Base-by-base conservation (phyloP, 2,329 filamentous ascomycete species). In the Curvularia verruculosa region DNA sequence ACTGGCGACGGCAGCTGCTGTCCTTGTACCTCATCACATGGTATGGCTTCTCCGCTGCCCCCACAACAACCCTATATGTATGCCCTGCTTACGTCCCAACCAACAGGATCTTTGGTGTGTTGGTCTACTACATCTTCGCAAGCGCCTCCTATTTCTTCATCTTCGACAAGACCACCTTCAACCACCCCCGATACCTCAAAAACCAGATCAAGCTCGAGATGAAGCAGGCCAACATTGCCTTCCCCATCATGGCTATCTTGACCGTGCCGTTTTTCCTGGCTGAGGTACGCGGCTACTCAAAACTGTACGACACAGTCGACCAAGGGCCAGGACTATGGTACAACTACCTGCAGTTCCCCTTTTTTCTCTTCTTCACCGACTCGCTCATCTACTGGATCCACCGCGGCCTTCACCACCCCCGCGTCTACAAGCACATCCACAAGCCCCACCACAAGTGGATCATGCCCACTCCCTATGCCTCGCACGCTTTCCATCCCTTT, bases 361-460 rank as follows among this genome's bases (percentile, higher is more conserved):
- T 95, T 69, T 96, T 96, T 82, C 82, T 96, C 73, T 75, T 88
- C 73, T 96, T 96, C 76, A 96, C 92, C 80, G 92, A 96, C 79
- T 89, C 89, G 77, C 87, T 84, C 80, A 93, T 96, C 80, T 96
- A 96, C 83, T 91, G 89, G 84, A 94, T 96, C 70, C 92, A 96
- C 81, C 89, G 92, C 55, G 89, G 86, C 55, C 84, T 96, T 60
- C 92, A 96, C 79, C 88, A 92, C 78, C 90, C 90, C 15, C 73
- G 79, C 45, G 75, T 95, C 67, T 98, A 98, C 85, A 96, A 93
- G 82, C 82, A 83, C 65, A 84, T 97, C 48, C 94, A 98, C 85
- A 98, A 98, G 86, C 89, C 92, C 65, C 94, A 98, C 80, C 94
- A 98, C 87, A 97, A 96, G 82, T 98, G 94, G 94, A 97, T 98